These are phyloP conservation scores for Cyclotella baltica DNA, from an alignment of 108 stramenopile genomes.

Conservation along the genomic window DNA sequence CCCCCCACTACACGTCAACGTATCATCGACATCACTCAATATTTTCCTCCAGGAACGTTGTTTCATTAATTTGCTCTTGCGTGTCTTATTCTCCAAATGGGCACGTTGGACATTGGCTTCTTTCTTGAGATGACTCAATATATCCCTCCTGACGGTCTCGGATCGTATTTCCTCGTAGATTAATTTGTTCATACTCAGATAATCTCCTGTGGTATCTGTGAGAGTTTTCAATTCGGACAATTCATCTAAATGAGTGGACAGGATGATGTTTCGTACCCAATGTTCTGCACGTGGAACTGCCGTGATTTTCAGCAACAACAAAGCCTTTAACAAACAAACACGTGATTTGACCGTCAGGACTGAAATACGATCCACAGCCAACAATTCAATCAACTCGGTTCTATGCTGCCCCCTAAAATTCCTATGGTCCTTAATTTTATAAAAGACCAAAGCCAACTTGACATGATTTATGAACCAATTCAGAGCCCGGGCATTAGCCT, in stretches of 20 bases:
- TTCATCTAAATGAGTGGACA: constrained; percentile 92
- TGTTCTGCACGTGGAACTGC: constrained; percentile 88
- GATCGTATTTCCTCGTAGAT: constrained; percentile 95
- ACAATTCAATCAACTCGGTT: constrained; percentile 85
- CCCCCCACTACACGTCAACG: constrained; percentile 93
- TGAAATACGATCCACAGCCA: constrained; percentile 87
- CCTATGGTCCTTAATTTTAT: constrained; percentile 97
- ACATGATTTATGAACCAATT: constrained; percentile 93
- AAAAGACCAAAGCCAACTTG: constrained; percentile 92
- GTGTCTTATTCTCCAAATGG: constrained; percentile 78
- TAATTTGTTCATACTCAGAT: constrained; percentile 94
- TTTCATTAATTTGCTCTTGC: constrained; percentile 50
- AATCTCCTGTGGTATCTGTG: constrained; percentile 93
- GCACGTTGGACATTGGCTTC: constrained; percentile 94
- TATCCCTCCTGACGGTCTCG: constrained; percentile 86
- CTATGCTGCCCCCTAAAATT: constrained; percentile 86
- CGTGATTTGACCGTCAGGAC: constrained; percentile 76
- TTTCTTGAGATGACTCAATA: constrained; percentile 90
- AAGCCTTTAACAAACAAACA: constrained; percentile 80
- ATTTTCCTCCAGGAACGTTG: constrained; percentile 95
- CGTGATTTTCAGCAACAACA: constrained; percentile 84
- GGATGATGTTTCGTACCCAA: constrained; percentile 94
- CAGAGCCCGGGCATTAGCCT: constrained; percentile 91
- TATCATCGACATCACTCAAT: constrained; percentile 98
- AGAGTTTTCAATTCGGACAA: constrained; percentile 94